These are phyloP conservation scores for Ogataea philodendri DNA, from an alignment of 805 yeast genomes.

Conservation along the genomic window DNA sequence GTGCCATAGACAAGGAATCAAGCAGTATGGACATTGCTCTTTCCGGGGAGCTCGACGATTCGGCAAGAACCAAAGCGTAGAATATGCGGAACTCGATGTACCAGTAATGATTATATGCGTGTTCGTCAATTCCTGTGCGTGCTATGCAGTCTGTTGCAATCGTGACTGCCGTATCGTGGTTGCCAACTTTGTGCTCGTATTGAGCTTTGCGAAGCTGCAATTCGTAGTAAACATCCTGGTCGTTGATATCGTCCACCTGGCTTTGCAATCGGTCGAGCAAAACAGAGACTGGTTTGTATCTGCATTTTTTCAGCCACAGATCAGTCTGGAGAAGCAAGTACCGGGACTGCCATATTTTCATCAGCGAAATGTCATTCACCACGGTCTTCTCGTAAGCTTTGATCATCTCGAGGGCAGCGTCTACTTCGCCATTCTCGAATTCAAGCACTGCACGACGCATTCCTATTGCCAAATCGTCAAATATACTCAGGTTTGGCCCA, in stretches of 20 bases:
- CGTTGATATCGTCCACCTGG: constrained; percentile 35
- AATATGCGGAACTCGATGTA: constrained; percentile 46
- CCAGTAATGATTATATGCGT: constrained; percentile 40
- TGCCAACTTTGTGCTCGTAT: constrained; percentile 23
- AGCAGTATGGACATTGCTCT: constrained; percentile 50
- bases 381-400: constrained; percentile 31
- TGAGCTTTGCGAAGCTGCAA: constrained; percentile 26
- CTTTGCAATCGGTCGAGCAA: constrained; percentile 33
- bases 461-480: constrained; percentile 39
- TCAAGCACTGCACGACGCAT: constrained; percentile 40
- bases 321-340: constrained; percentile 39
- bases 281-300: constrained; percentile 35
- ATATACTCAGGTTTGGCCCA: constrained; percentile 31
- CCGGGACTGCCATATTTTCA: constrained; percentile 41
- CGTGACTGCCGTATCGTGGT: constrained; percentile 24
- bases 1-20: constrained; percentile 49
- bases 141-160: constrained; percentile 24
- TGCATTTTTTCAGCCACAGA: constrained; percentile 39
- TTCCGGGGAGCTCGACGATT: constrained; percentile 40
- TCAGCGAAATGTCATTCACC: constrained; percentile 37
- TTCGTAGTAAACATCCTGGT: constrained; percentile 31
- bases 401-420: constrained; percentile 38
- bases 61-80: constrained; percentile 43
- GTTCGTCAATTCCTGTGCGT: constrained; percentile 22
- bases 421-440: constrained; percentile 41